A percentile compares a stretch with the other conserved stretches of the same genome.
phyloP scores from a whole-genome alignment of 805 yeast genomes.

The Candida qinlingensis region DNA sequence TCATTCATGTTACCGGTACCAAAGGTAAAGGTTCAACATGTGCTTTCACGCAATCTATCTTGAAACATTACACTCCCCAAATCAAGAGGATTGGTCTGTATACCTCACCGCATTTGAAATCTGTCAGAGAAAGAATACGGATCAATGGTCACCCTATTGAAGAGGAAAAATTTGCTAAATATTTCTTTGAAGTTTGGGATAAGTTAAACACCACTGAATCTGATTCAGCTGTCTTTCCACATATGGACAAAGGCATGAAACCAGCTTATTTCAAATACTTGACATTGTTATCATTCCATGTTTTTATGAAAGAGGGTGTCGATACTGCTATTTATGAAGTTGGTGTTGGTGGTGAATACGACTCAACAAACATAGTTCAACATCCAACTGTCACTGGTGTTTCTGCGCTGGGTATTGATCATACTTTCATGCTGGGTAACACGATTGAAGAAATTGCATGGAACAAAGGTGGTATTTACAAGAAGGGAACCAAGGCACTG shows the following conservation, averaged over 20 bases:
- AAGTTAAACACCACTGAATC: constrained; percentile 55
- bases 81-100: constrained; percentile 79
- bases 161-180: constrained; percentile 75
- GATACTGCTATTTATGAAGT: constrained; percentile 94
- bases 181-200: constrained; percentile 95
- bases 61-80: constrained; percentile 48
- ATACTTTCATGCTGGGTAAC: constrained; percentile 69
- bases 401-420: constrained; percentile 86
- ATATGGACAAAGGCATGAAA: constrained; percentile 64
- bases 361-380: constrained; percentile 85
- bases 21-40: constrained; percentile 98
- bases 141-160: constrained; percentile 82
- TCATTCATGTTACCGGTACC: constrained; percentile 93
- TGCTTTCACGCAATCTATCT: constrained; percentile 82
- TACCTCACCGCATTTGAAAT: constrained; percentile 92
- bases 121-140: constrained; percentile 87
- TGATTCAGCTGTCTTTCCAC: constrained; percentile 57
- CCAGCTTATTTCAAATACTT: constrained; percentile 93
- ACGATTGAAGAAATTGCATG: constrained; percentile 89
- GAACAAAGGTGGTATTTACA: constrained; percentile 95
- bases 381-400: constrained; percentile 84
- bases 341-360: constrained; percentile 97
- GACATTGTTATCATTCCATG: constrained; percentile 86
- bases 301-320: constrained; percentile 83
- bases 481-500: constrained; percentile 59